These are phyloP conservation scores for Epichloe hybrida DNA, from an alignment of 2,329 filamentous ascomycete genomes.

Conservation along the genomic window DNA sequence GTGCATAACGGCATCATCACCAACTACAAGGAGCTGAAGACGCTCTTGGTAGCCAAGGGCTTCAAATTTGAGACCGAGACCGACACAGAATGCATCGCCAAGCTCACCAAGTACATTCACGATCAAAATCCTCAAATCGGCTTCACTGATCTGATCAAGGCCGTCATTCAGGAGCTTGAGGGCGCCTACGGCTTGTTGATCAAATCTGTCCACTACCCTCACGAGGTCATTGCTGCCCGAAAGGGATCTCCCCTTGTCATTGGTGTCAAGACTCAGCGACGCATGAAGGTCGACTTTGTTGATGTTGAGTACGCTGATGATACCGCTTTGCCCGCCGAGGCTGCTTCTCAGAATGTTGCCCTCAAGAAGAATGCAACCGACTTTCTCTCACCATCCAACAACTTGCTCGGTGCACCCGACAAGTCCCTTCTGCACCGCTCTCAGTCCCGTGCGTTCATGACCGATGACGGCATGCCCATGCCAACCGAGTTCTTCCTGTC, in stretches of 20 bases:
- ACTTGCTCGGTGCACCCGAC: slow-evolving; percentile 74
- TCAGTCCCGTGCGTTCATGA: slow-evolving; percentile 97
- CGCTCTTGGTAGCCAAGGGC: slow-evolving; percentile 81
- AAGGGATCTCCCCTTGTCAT: slow-evolving; percentile 98
- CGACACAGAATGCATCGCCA: slow-evolving; percentile 97
- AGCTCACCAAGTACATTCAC: slow-evolving; percentile 96
- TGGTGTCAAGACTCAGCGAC: slow-evolving; percentile 90
- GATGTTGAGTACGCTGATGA: slow-evolving; percentile 96
- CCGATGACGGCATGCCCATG: slow-evolving; percentile 94
- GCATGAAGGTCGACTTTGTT: slow-evolving; percentile 99
- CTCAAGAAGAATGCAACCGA: slow-evolving; percentile 73
- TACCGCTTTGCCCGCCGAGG: slow-evolving; percentile 74
- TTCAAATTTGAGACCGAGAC: slow-evolving; percentile 99
- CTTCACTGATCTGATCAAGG: slow-evolving; percentile 93
- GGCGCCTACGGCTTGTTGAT: slow-evolving; percentile 93
- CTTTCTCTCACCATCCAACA: slow-evolving; percentile 48
- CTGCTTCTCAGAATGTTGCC: slow-evolving; percentile 89
- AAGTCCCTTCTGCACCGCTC: slow-evolving; percentile 97
- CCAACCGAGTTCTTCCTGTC: slow-evolving; percentile 99
- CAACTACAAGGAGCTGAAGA: slow-evolving; percentile 99
- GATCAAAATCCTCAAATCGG: slow-evolving; percentile 88
- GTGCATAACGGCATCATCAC: slow-evolving; percentile 99
- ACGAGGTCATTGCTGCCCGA: slow-evolving; percentile 93
- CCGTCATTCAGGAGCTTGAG: slow-evolving; percentile 95
- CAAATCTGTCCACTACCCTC: slow-evolving; percentile 97